Base-by-base conservation (phyloP, 331 rosid genomes). In the Malus hybrid region DNA sequence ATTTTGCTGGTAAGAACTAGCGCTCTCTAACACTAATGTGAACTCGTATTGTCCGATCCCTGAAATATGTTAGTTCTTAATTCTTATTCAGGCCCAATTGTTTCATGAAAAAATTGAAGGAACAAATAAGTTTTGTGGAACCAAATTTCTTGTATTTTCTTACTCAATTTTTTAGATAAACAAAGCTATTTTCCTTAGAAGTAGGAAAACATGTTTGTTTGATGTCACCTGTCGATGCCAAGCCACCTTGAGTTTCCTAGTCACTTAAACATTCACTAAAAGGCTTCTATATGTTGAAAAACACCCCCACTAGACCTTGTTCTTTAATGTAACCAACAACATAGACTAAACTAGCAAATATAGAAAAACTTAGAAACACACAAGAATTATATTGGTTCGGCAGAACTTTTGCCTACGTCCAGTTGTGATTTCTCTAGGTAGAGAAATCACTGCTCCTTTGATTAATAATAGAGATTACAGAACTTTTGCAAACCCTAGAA, bases 1-100 rank as follows among this genome's bases (percentile, higher is more conserved):
- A 6, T 83, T 88, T 85, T 92, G 93, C 82, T 95, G 99, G 99
- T 95, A 89, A 87, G 89, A 63, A 66, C 72, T 39, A 61, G 76
- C 72, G 69, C 79, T 80, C 56, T 39, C 67, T 28, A 67, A 65
- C 24, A 16, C 13, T 22, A 16, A 10, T 56, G 19, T 39, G 18
- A 70, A 63, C 18, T 77, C 3, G 18, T 60, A 22, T 33, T 39
- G 22, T 32, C 71, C 54, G 3, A 12, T 71, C 16, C 67, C 48
- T 33, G 33, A 6, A 34, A 56, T 63, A 65, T 8, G 14, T n/a
- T 20, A 29, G 61, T 15, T 28, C 20, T 22, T 59, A 28, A n/a
- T 13, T 28, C 20, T 15, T 59, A 42, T 73, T 5, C 33, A 73
- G 59, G 59, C 44, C 19, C 44, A 16, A 31, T 42, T 72, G 8